phyloP scores from a whole-genome alignment of 2,329 filamentous ascomycete genomes.

The Ophiostoma fasciatum region DNA sequence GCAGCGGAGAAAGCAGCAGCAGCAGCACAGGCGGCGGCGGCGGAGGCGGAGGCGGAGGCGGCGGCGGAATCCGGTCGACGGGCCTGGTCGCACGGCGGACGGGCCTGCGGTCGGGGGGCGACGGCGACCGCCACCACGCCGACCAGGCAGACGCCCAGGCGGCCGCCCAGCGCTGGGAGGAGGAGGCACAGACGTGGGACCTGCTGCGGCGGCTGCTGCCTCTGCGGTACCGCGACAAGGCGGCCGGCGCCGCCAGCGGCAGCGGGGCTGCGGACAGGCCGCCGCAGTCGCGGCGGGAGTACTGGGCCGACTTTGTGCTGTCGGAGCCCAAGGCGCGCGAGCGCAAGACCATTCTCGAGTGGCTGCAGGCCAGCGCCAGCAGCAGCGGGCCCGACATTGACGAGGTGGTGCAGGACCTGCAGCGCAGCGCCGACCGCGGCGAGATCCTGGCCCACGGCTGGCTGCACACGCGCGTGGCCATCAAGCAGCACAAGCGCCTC shows the following conservation, averaged over 20 bases:
- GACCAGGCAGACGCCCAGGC: conserved; percentile 14
- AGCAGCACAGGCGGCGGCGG: conserved; percentile 1
- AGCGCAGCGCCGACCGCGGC: conserved; percentile 60
- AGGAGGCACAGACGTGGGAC: conserved; percentile 85
- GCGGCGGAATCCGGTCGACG: neutral
- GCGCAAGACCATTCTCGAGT: conserved; percentile 66
- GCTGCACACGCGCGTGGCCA: conserved; percentile 77
- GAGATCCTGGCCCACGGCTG: conserved; percentile 79
- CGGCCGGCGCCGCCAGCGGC: conserved; percentile 15
- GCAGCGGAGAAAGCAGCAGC: conserved; percentile 8
- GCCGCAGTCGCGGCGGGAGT: conserved; percentile 18
- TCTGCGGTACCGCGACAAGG: conserved; percentile 41
- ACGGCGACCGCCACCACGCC: conserved; percentile 15
- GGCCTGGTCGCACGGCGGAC: neutral
- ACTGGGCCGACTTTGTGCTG: conserved; percentile 59
- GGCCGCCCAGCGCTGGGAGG: conserved; percentile 52
- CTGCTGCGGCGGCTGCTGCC: conserved; percentile 62
- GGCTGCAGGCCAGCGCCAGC: conserved; percentile 68
- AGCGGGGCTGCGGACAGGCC: conserved; percentile 11
- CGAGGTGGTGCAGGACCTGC: conserved; percentile 59
- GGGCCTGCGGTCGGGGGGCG: conserved; percentile 2
- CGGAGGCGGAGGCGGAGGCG: neutral
- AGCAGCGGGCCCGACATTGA: conserved; percentile 58
- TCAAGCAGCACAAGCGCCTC: conserved; percentile 80
- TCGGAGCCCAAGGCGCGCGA: conserved; percentile 62